Percentiles rank a stretch among this genome's conserved stretches.
phyloP scores from a whole-genome alignment of 306 rosid genomes.

The Crotalaria pallida region DNA sequence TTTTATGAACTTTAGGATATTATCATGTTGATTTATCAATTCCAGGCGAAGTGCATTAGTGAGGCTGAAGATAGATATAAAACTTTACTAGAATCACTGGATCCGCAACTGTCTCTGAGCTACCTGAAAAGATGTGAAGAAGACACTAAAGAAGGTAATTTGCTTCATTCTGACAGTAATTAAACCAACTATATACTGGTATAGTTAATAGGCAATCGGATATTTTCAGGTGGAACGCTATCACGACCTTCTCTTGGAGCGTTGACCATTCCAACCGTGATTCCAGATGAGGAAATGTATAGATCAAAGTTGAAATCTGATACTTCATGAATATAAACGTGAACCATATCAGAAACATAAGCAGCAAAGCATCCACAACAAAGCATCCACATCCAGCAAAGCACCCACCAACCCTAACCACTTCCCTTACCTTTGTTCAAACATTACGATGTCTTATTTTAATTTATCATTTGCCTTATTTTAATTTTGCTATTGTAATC shows the following conservation, averaged over 20 bases:
- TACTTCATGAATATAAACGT: conserved; percentile 21
- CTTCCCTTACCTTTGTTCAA: too few species aligned
- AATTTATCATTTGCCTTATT: too few species aligned
- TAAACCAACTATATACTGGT: not conserved
- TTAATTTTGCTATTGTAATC: too few species aligned
- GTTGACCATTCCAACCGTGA: conserved; percentile 75
- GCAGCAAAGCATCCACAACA: not conserved
- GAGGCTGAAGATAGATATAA: conserved; percentile 81
- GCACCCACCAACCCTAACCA: too few species aligned
- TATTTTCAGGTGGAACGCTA: conserved; percentile 61
- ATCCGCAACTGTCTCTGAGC: conserved; percentile 56
- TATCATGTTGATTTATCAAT: conserved; percentile 4
- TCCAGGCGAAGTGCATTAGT: conserved; percentile 67
- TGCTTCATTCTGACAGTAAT: not conserved
- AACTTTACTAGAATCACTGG: conserved; percentile 47
- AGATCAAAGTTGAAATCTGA: conserved; percentile 38
- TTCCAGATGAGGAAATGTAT: conserved; percentile 66
- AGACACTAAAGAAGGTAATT: conserved; percentile 84
- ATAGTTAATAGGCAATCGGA: not conserved
- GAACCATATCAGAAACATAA: conserved; percentile 18
- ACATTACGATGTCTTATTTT: too few species aligned
- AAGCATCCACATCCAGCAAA: too few species aligned
- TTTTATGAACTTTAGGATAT: not conserved
- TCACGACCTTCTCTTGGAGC: conserved; percentile 66
- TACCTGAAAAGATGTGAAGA: conserved; percentile 84